phyloP scores from a whole-genome alignment of 208 protist species.

The Jaenimonas drosophilae region DNA sequence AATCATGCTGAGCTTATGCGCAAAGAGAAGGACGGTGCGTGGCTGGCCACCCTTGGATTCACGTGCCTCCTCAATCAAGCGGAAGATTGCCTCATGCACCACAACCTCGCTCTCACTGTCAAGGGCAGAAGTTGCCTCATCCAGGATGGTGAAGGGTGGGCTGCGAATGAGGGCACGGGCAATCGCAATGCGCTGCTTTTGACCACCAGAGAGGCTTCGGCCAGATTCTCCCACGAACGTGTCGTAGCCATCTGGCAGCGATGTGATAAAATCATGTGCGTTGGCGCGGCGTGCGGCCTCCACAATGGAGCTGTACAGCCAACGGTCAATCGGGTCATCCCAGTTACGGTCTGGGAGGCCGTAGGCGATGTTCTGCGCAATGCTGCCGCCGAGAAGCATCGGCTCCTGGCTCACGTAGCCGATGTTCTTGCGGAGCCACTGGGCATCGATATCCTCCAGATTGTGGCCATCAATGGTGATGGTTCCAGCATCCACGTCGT shows the following conservation, averaged over 20 bases:
- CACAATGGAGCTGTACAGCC: conserved; percentile 54
- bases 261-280: conserved; percentile 81
- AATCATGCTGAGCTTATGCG: conserved; percentile 85
- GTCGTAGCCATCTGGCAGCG: conserved; percentile 75
- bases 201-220: conserved; percentile 79
- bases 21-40: conserved; percentile 80
- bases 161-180: conserved; percentile 79
- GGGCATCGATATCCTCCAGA: conserved; percentile 40
- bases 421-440: conserved; percentile 68
- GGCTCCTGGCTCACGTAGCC: conserved; percentile 86
- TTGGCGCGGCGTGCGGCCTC: conserved; percentile 51
- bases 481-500: conserved; percentile 46
- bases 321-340: conserved; percentile 67
- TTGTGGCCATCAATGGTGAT: conserved; percentile 58
- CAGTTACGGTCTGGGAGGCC: conserved; percentile 53
- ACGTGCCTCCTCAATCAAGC: conserved; percentile 61
- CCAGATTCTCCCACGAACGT: conserved; percentile 75
- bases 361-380: conserved; percentile 87
- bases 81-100: conserved; percentile 78
- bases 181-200: conserved; percentile 94
- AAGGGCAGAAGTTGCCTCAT: conserved; percentile 90
- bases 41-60: conserved; percentile 14
- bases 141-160: conserved; percentile 86
- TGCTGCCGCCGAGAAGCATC: conserved; percentile 75
- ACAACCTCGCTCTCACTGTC: conserved; percentile 86